Evolutionary conservation across 1,284 basidiomycete genomes (phyloP), one percentile per base, ranked within the genome.

Genomic region (Anthracocystis walkeri): DNA sequence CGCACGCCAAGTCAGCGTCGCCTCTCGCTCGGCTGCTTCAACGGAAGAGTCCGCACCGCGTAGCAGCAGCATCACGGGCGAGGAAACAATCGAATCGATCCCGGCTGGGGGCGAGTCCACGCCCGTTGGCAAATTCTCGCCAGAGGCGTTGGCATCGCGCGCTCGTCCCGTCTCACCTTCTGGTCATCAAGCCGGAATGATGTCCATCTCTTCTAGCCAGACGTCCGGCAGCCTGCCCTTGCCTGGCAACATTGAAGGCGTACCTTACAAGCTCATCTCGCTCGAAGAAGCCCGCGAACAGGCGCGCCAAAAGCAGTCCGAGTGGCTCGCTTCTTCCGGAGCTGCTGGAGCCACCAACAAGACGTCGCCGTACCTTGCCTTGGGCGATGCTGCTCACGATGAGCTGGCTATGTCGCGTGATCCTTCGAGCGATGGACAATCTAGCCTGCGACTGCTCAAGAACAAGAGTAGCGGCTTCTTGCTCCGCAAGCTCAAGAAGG

Each of bases 381-480:
- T 58, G 12, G 53, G 55, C 55, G 68, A 65, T 2, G 42, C 55
- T 23, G 35, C 46, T 20, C 46, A 61, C 41, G 68, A 71, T 20
- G 68, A 65, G 18, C n/a, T 58, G 14, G 58, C 29, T n/a, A 61
- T 69, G 65, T 53, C 49, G 21, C 63, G 71, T 20, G 67, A 74
- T 16, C 50, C 50, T 25, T 65, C 58, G 23, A 60, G 50, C 46
- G 66, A 65, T 20, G 65, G 58, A 3, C 52, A 67, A 48, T 62
- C 60, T 12, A 65, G 45, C 55, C 35, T 54, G 62, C 68, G 68
- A 7, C 35, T 65, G 58, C 58, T 82, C 53, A 79, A 76, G 68
- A 79, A 75, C 64, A 81, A 81, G 62, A 82, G 81, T 64, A 79
- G 77, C 53, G 75, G 78, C 25, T 79, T 80, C 63, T 55, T 82